A percentile compares a stretch with the other conserved stretches of the same genome.
These are phyloP conservation scores for Neonectria faginata DNA, from an alignment of 2,329 filamentous ascomycete genomes.

Conservation along the genomic window DNA sequence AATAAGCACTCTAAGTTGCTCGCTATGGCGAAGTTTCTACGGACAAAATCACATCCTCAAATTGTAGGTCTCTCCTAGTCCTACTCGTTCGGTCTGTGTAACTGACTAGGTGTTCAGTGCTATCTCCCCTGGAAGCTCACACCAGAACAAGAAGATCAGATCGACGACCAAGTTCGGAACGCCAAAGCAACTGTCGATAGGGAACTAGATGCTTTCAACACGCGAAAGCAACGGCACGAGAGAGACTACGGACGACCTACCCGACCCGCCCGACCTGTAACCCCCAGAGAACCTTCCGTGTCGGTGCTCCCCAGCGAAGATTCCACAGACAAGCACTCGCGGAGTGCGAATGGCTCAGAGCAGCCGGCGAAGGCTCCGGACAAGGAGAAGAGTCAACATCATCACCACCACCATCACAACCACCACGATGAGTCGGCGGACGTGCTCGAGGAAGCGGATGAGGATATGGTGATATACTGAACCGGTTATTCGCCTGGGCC, in stretches of 20 bases:
- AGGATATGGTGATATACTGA: slow-evolving; percentile 93
- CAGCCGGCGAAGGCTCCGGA: slow-evolving; percentile 23
- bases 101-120: slow-evolving; percentile 66
- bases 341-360: slow-evolving; percentile 22
- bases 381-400: slow-evolving; percentile 25
- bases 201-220: slow-evolving; percentile 74
- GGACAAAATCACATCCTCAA: slow-evolving; percentile 76
- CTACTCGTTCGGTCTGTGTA: neutral
- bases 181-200: slow-evolving; percentile 71
- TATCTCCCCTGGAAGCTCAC: slow-evolving; percentile 87
- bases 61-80: slow-evolving; percentile 69
- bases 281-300: slow-evolving; percentile 33
- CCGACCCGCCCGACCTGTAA: slow-evolving; percentile 12
- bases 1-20: slow-evolving; percentile 79
- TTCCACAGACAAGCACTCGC: slow-evolving; percentile 20
- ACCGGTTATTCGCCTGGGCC: neutral
- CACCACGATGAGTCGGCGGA: slow-evolving; percentile 78
- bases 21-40: slow-evolving; percentile 77
- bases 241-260: slow-evolving; percentile 38
- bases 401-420: slow-evolving; percentile 46
- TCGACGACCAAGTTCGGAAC: slow-evolving; percentile 77
- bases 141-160: slow-evolving; percentile 74
- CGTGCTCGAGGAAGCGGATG: slow-evolving; percentile 84
- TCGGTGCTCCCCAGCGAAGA: slow-evolving; percentile 26
- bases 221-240: slow-evolving; percentile 55